These are phyloP conservation scores for Zea luxurians DNA, from an alignment of 176 grass and related monocot genomes.

Conservation along the genomic window DNA sequence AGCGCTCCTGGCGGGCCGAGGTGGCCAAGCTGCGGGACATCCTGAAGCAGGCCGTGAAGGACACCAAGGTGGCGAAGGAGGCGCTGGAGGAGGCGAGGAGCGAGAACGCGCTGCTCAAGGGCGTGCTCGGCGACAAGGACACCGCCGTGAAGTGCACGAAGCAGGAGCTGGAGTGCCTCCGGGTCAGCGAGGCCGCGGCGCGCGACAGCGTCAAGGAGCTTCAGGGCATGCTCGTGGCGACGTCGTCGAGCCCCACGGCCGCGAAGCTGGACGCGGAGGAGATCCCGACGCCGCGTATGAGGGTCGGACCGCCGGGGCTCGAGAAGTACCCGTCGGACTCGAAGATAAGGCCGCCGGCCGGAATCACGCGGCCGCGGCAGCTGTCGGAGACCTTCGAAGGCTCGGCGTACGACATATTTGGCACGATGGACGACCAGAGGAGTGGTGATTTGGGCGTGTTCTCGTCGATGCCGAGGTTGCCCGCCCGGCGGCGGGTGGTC, in stretches of 20 bases:
- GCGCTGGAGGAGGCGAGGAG: conserved; percentile 57
- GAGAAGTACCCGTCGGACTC: conserved; percentile 51
- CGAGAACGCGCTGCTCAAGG: conserved; percentile 66
- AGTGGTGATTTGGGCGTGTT: conserved; percentile 31
- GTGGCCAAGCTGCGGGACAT: conserved; percentile 84
- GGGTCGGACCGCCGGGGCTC: conserved; percentile 7
- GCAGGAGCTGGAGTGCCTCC: conserved; percentile 70
- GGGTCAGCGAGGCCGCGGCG: conserved; percentile 68
- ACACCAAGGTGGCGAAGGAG: conserved; percentile 69
- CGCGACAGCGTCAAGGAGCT: conserved; percentile 73
- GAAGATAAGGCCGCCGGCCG: conserved; percentile 38
- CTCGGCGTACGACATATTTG: conserved; percentile 61
- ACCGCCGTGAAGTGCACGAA: conserved; percentile 43
- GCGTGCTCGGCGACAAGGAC: conserved; percentile 62
- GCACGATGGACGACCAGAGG: conserved; percentile 48
- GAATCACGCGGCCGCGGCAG: conserved; percentile 43
- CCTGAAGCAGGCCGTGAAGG: conserved; percentile 80
- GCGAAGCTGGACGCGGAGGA: conserved; percentile 39
- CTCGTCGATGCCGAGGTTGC: conserved; percentile 44
- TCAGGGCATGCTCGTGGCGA: conserved; percentile 65
- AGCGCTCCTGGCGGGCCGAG: conserved; percentile 63
- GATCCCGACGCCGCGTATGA: conserved; percentile 25
- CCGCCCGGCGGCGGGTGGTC: conserved; percentile 36
- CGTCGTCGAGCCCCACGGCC: conserved; percentile 46
- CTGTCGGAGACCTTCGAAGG: conserved; percentile 57